Base-by-base conservation (phyloP, 148 eudicot genomes). In the Amaranthus cruentus region DNA sequence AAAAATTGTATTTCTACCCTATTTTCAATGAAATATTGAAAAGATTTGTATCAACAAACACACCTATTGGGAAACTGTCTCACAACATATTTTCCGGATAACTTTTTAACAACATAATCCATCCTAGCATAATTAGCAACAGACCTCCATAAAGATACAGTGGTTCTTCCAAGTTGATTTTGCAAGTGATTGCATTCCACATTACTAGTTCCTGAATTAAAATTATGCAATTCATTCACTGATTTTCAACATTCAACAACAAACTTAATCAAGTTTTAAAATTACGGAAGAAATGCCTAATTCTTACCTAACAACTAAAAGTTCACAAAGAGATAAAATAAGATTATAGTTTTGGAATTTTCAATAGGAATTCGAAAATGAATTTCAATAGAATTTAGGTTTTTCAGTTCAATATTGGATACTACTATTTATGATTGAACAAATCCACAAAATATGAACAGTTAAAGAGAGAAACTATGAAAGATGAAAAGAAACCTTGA, bases 91-190 rank as follows among this genome's bases (percentile, higher is more conserved):
- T 81, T 86, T 53, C 62, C 81, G 7, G 78, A 54, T 76, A 85
- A 55, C 66, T 73, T 77, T 58, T 73, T 77, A 15, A 75, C 79
- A 68, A 84, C 76, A 70, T 79, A 76, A 15, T 77, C 81, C 78
- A 88, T 51, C 65, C 82, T 82, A 62, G 69, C 88, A 76, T 87
- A 88, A 73, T 76, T 89, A 48, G 88, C 82, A 77, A 88, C 83
- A 14, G 92, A 87, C 67, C 87, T 84, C 90, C 85, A 86, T 9
- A 82, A 79, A 13, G 83, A 73, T 53, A 79, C 85, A 67, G 73
- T 78, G 58, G 81, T 55, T 62, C 57, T 76, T 2, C 50, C 66
- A 63, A 66, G 71, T 58, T 71, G 80, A 71, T 73, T 79, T 75
- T 80, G 76, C 61, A 68, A 72, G 13, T 55, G 70, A 68, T 51